Evolutionary conservation across 805 yeast species (phyloP).

Genomic region (Barnettozyma vustinii): DNA sequence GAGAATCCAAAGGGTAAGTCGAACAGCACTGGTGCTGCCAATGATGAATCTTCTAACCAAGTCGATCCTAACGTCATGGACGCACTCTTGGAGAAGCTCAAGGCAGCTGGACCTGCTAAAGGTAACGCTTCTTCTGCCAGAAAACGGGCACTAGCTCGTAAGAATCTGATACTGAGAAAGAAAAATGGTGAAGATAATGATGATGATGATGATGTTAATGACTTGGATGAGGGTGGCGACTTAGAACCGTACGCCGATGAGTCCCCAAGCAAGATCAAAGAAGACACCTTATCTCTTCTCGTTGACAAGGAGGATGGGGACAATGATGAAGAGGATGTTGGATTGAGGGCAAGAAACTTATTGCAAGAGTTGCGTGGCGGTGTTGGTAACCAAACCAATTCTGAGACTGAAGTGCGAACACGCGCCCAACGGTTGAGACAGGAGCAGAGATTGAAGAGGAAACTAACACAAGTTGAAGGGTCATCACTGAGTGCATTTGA

Average conservation of each 20-base stretch:
- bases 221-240: constrained; percentile 16
- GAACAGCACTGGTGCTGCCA: constrained; percentile 13
- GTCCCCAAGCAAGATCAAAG: constrained; percentile 14
- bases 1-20: constrained; percentile 18
- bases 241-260: constrained; percentile 1
- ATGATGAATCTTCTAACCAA: constrained; percentile 1
- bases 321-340: constrained; percentile 37
- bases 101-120: constrained; percentile 67
- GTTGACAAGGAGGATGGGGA: background rate
- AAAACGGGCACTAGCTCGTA: constrained; percentile 71
- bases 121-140: constrained; percentile 78
- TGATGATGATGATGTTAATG: constrained; percentile 9
- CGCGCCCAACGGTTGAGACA: constrained; percentile 41
- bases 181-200: constrained; percentile 18
- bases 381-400: constrained; percentile 20
- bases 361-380: constrained; percentile 51
- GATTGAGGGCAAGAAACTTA: constrained; percentile 57
- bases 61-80: constrained; percentile 57
- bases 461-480: constrained; percentile 10
- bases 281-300: constrained; percentile 1
- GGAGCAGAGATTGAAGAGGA: constrained; percentile 30
- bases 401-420: constrained; percentile 28
- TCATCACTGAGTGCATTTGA: constrained; percentile 1
- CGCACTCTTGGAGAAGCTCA: constrained; percentile 72
- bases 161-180: constrained; percentile 43